phyloP scores from a whole-genome alignment of 306 rosid species.

The Mimosa pudica region DNA sequence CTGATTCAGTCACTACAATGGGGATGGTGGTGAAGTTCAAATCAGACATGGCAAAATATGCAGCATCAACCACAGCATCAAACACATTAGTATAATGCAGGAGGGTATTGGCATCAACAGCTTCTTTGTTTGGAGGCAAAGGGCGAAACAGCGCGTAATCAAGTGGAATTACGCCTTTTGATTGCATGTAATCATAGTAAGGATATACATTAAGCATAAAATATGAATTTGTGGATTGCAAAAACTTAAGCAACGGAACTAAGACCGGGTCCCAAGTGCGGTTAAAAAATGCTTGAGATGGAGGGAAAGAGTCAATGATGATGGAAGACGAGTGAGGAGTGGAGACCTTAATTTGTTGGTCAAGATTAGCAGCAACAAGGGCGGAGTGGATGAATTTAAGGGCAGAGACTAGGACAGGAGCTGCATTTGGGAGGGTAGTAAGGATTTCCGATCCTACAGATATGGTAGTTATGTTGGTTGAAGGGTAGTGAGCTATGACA shows the following conservation, averaged over 20 bases:
- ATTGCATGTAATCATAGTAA: constrained; percentile 82
- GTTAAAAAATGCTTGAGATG: constrained; percentile 93
- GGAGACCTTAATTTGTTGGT: constrained; percentile 79
- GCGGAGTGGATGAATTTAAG: constrained; percentile 86
- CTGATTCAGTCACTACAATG: constrained; percentile 81
- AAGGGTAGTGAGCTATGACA: constrained; percentile 85
- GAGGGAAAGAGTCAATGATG: constrained; percentile 94
- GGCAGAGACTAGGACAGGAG: constrained; percentile 86
- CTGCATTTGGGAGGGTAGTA: constrained; percentile 81
- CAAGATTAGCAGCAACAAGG: constrained; percentile 84
- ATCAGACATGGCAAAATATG: constrained; percentile 88
- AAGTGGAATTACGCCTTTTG: constrained; percentile 81
- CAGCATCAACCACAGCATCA: constrained; percentile 91
- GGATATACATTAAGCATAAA: constrained; percentile 95
- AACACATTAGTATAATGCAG: constrained; percentile 94
- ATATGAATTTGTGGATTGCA: constrained; percentile 80
- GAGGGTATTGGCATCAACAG: constrained; percentile 87
- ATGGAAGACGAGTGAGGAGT: constrained; percentile 82
- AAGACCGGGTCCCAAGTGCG: constrained; percentile 88
- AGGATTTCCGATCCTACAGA: constrained; percentile 92
- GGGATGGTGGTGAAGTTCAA: constrained; percentile 79
- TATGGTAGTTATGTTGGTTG: constrained; percentile 84
- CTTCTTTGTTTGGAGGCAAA: constrained; percentile 91
- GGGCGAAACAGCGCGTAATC: constrained; percentile 97
- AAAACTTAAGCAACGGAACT: constrained; percentile 78